These are phyloP conservation scores for Fraxinus sp. DNA, from an alignment of 305 asterid species.

Conservation along the genomic window DNA sequence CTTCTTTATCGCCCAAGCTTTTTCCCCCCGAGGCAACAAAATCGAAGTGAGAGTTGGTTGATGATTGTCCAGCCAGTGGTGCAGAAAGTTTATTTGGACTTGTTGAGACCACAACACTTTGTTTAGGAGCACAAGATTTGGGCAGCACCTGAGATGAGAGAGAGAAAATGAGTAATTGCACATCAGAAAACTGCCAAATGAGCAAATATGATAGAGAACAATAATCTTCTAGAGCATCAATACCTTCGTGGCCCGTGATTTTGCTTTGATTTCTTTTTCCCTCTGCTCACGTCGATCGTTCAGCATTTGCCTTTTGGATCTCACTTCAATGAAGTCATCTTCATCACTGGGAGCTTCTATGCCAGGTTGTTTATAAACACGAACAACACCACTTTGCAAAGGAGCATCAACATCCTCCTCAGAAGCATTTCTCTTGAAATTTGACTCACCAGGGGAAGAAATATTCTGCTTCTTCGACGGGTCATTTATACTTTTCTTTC, in stretches of 20 bases:
- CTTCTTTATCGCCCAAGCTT: conserved; percentile 42
- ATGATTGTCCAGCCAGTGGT: conserved; percentile 42
- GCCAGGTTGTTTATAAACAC: conserved; percentile 86
- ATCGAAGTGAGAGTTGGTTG: conserved; percentile 36
- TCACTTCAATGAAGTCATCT: conserved; percentile 95
- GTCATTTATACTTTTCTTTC: conserved; percentile 42
- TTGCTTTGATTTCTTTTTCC: conserved; percentile 82
- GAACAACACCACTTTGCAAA: conserved; percentile 91
- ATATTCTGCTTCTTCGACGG: conserved; percentile 37
- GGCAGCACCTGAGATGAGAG: conserved; percentile 51
- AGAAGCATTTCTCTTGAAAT: conserved; percentile 50
- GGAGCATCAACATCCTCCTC: conserved; percentile 95
- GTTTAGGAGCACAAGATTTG: conserved; percentile 49
- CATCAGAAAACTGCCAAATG: conserved; percentile 7
- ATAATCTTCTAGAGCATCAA: conserved; percentile 19
- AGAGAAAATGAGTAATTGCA: conserved; percentile 11
- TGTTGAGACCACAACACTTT: conserved; percentile 41
- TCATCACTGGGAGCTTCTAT: conserved; percentile 92
- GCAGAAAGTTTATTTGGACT: conserved; percentile 40
- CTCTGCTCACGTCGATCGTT: conserved; percentile 92
- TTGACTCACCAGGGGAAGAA: conserved; percentile 45
- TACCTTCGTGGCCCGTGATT: conserved; percentile 70
- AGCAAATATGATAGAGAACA: not conserved
- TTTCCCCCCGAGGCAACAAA: conserved; percentile 50
- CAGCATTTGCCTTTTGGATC: conserved; percentile 95